phyloP scores from a whole-genome alignment of 2,329 filamentous ascomycete genomes.

The Cadophora sp. region DNA sequence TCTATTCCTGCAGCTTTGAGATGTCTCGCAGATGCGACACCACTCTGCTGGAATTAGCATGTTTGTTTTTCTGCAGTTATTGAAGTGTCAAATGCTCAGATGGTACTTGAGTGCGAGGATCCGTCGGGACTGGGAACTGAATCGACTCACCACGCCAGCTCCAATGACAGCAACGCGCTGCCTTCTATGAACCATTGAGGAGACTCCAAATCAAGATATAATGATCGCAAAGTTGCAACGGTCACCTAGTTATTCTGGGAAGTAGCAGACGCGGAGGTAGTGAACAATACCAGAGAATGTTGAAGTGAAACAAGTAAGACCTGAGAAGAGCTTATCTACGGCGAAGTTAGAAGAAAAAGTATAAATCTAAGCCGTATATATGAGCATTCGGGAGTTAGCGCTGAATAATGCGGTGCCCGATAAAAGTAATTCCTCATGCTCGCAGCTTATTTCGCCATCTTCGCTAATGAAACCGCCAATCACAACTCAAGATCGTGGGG shows the following conservation, averaged over 20 bases:
- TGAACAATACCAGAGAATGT: too few relatives aligned
- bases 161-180: conserved; percentile 54
- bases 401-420: conserved; percentile 12
- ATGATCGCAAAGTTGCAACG: neutral
- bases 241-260: neutral
- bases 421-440: conserved; percentile 18
- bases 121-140: neutral
- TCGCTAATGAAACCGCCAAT: conserved; percentile 4
- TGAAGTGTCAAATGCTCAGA: neutral
- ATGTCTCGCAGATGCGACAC: conserved; percentile 54
- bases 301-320: neutral
- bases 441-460: conserved; percentile 24
- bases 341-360: neutral
- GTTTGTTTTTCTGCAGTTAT: neutral
- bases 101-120: neutral
- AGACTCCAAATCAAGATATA: neutral
- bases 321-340: neutral
- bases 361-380: neutral
- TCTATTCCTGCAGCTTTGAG: conserved; percentile 53
- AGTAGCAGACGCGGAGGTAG: neutral
- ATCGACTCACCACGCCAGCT: conserved; percentile 49
- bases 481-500: neutral
- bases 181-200: neutral
- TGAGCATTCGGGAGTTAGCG: neutral
- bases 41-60: conserved; percentile 32